Conservation (phyloP, 345 rosid genomes). For the Balakata baccata region DNA sequence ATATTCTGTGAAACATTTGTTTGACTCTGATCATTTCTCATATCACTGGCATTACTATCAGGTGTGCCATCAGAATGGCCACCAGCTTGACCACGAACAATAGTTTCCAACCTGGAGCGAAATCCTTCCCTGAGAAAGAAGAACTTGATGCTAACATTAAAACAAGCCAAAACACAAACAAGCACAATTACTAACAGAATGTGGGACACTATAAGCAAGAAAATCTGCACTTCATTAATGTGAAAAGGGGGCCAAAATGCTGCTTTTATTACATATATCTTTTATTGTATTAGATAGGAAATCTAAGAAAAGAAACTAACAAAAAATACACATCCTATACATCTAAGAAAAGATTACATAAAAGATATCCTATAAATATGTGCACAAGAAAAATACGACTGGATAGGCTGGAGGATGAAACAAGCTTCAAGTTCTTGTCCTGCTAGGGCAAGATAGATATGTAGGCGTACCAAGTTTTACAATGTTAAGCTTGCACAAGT, state of each 20-base stretch:
- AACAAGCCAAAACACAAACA: neutral
- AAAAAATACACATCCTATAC: neutral
- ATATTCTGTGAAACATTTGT: slow-evolving; percentile 40
- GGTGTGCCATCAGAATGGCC: slow-evolving; percentile 47
- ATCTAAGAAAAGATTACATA: neutral
- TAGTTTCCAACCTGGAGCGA: slow-evolving; percentile 68
- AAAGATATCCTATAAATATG: neutral
- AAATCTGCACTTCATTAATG: neutral
- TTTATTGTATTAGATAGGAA: neutral
- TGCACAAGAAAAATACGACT: neutral
- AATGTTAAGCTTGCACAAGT: neutral
- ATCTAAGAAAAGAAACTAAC: neutral
- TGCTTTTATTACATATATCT: neutral
- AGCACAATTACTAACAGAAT: neutral
- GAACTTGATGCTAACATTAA: neutral
- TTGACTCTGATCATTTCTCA: slow-evolving; percentile 38
- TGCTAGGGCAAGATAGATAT: neutral
- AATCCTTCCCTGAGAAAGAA: slow-evolving; percentile 74
- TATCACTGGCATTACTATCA: slow-evolving; percentile 39
- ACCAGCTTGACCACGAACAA: slow-evolving; percentile 61
- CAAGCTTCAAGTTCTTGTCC: neutral
- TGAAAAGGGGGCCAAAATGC: neutral
- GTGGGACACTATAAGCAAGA: neutral
- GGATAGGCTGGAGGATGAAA: neutral
- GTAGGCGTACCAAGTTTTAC: neutral